Percentiles rank a stretch among this genome's conserved stretches.
Conservation (phyloP, 2,329 filamentous ascomycete species). For the Phialocephala subalpina region DNA sequence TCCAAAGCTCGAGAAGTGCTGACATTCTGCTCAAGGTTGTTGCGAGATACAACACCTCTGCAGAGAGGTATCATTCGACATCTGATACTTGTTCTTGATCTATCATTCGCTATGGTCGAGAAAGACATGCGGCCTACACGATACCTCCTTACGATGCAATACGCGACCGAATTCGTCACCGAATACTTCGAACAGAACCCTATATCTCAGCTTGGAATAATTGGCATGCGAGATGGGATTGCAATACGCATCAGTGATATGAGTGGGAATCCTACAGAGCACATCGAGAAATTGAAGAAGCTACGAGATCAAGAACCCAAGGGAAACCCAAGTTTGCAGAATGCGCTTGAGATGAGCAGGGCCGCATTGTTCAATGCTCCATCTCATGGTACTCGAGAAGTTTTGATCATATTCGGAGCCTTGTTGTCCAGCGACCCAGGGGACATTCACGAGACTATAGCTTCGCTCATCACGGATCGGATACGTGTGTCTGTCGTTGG, state of each 20-base stretch:
- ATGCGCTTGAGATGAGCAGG: conserved; percentile 93
- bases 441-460: conserved; percentile 92
- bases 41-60: conserved; percentile 93
- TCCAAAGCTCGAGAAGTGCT: conserved; percentile 1
- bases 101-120: conserved; percentile 92
- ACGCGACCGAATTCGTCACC: conserved; percentile 85
- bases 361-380: conserved; percentile 93
- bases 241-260: conserved; percentile 88
- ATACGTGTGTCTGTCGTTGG: conserved; percentile 91
- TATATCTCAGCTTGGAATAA: conserved; percentile 91
- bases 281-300: conserved; percentile 77
- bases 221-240: conserved; percentile 93
- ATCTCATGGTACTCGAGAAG: conserved; percentile 90
- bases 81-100: conserved; percentile 87
- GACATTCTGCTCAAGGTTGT: conserved; percentile 60
- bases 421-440: conserved; percentile 91
- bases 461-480: conserved; percentile 78
- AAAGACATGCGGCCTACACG: conserved; percentile 93
- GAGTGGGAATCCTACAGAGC: conserved; percentile 89
- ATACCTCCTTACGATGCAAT: conserved; percentile 82
- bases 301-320: conserved; percentile 73
- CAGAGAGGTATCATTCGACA: conserved; percentile 99
- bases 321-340: conserved; percentile 85
- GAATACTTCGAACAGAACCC: conserved; percentile 99
- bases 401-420: conserved; percentile 91